A percentile compares a stretch with the other conserved stretches of the same genome.
Conservation (phyloP, 768 basidiomycete species). For the Coprinopsis cinerea region DNA sequence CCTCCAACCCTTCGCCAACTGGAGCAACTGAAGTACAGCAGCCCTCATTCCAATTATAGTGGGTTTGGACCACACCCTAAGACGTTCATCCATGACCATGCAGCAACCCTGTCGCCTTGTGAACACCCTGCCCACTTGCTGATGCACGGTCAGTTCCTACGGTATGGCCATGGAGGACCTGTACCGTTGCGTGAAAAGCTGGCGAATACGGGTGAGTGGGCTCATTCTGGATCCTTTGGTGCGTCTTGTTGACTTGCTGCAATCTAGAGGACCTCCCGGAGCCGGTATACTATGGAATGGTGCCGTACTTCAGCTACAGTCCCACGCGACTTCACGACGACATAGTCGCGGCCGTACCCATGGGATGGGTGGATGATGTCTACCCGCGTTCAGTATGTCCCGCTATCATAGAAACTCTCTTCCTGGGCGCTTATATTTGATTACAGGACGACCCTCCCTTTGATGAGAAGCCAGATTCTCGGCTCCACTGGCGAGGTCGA, state of each 20-base stretch:
- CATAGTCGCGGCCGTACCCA: conserved; percentile 43
- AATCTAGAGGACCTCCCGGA: neutral
- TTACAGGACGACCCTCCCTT: conserved; percentile 51
- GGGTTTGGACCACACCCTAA: conserved; percentile 16
- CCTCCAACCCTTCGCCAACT: conserved; percentile 14
- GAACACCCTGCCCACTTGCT: conserved; percentile 37
- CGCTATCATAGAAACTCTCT: neutral
- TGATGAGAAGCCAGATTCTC: conserved; percentile 55
- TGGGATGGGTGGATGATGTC: conserved; percentile 41
- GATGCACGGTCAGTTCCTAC: conserved; percentile 49
- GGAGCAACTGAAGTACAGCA: neutral
- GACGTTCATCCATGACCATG: conserved; percentile 47
- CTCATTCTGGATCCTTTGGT: neutral
- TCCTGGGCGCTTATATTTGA: neutral
- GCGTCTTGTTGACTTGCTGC: neutral
- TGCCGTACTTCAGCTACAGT: conserved; percentile 51
- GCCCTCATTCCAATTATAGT: neutral
- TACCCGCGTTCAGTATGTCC: conserved; percentile 20
- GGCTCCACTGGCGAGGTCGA: conserved; percentile 67
- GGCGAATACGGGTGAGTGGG: neutral
- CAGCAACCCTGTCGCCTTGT: conserved; percentile 45
- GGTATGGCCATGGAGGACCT: conserved; percentile 37
- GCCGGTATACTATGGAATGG: conserved; percentile 22
- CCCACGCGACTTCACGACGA: conserved; percentile 48
- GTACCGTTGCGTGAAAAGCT: conserved; percentile 25